Evolutionary conservation across 768 basidiomycete genomes (phyloP).

Genomic region (Rhodotorula graminis): DNA sequence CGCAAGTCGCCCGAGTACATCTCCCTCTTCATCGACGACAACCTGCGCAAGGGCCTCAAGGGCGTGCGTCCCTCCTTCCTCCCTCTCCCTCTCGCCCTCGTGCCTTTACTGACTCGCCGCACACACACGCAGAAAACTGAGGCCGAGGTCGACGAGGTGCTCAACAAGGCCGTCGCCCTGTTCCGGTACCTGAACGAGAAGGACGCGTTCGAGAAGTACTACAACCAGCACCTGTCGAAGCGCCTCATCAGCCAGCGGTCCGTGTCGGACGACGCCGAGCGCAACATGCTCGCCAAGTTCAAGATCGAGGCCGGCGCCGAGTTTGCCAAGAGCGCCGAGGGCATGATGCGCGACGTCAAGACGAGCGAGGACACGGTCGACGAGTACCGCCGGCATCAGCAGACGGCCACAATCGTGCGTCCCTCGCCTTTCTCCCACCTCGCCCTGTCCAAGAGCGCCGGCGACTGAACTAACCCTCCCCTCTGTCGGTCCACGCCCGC

Average conservation of each 20-base stretch:
- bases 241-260: constrained; percentile 80
- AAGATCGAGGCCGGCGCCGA: constrained; percentile 94
- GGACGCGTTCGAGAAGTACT: constrained; percentile 96
- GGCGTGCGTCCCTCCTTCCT: constrained; percentile 48
- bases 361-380: constrained; percentile 75
- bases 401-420: constrained; percentile 56
- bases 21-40: constrained; percentile 93
- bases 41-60: constrained; percentile 88
- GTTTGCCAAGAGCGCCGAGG: constrained; percentile 95
- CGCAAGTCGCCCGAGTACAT: constrained; percentile 86
- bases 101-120: not conserved
- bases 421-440: not conserved
- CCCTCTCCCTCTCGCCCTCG: not conserved
- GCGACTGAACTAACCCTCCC: too few relatives aligned
- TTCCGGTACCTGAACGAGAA: constrained; percentile 93
- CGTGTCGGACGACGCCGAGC: constrained; percentile 94
- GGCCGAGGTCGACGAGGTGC: constrained; percentile 73
- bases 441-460: not conserved
- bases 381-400: constrained; percentile 62
- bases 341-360: constrained; percentile 98
- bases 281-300: constrained; percentile 92
- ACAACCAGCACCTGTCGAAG: constrained; percentile 91
- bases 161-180: constrained; percentile 93
- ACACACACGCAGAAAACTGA: constrained; percentile 75
- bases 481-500: not conserved